phyloP scores from a whole-genome alignment of 169 alveolate genomes.

The Cryptosporidium bovis region DNA sequence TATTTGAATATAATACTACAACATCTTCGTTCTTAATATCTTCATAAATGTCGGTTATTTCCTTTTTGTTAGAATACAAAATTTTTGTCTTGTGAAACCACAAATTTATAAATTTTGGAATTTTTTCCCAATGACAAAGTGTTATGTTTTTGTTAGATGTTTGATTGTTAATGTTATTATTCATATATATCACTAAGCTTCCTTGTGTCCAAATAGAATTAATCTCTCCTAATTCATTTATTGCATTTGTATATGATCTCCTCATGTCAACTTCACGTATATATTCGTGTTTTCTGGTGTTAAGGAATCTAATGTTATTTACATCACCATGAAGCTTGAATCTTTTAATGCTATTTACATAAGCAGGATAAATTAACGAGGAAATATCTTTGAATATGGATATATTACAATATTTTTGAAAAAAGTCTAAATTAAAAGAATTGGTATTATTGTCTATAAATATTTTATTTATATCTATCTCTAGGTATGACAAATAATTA shows the following conservation, averaged over 20 bases:
- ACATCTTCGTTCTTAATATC: not conserved
- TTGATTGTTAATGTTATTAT: conserved; percentile 5
- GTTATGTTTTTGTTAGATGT: not conserved
- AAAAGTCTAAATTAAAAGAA: no score
- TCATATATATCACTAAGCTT: conserved; percentile 5
- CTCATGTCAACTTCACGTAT: not conserved
- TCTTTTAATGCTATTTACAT: not conserved
- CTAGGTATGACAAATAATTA: no score
- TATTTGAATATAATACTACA: conserved; percentile 1
- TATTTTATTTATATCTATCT: no score
- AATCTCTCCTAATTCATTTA: not conserved
- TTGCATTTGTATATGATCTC: conserved; percentile 30
- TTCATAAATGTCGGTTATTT: not conserved
- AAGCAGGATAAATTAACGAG: not conserved
- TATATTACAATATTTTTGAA: no score
- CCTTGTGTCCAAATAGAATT: conserved; percentile 29
- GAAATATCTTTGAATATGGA: no score
- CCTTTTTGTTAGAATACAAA: not conserved
- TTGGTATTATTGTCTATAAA: no score
- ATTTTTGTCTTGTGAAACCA: conserved; percentile 53
- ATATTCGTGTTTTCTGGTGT: not conserved
- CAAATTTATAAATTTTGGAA: conserved; percentile 30
- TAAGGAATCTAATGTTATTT: no score
- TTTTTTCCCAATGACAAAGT: conserved; percentile 66
- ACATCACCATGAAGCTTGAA: no score